phyloP scores from a whole-genome alignment of 192 early-diverging fungal genomes.

The Geranomyces michiganensis region DNA sequence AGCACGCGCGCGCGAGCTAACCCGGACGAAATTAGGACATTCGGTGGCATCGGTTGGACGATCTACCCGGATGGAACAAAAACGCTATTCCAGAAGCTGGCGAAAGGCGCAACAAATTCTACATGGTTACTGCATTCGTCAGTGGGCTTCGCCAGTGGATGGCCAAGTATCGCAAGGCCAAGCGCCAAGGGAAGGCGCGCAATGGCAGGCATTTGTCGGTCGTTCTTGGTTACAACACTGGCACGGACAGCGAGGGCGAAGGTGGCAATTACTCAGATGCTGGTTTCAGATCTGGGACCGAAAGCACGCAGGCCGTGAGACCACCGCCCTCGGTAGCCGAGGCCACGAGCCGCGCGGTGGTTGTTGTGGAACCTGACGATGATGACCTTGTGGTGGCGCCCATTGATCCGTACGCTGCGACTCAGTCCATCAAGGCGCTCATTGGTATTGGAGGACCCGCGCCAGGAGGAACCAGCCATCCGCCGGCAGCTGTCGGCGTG shows the following conservation, averaged over 20 bases:
- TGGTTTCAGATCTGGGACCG: slow-evolving; percentile 5
- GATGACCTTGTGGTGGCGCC: slow-evolving; percentile 26
- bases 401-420: slow-evolving; percentile 23
- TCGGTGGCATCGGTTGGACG: slow-evolving; percentile 48
- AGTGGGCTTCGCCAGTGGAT: slow-evolving; percentile 49
- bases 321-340: slow-evolving; percentile 10
- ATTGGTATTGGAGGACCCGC: slow-evolving; percentile 39
- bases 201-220: slow-evolving; percentile 23
- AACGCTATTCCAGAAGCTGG: slow-evolving; percentile 3
- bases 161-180: slow-evolving; percentile 37
- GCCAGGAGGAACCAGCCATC: background rate
- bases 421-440: slow-evolving; percentile 40
- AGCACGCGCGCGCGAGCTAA: no score
- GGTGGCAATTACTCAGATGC: slow-evolving; percentile 8
- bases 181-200: slow-evolving; percentile 36
- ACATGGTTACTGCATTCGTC: slow-evolving; percentile 55
- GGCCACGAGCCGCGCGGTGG: background rate
- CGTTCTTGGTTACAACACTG: slow-evolving; percentile 35
- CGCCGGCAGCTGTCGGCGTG: slow-evolving; percentile 11
- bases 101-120: slow-evolving; percentile 43
- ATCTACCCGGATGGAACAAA: slow-evolving; percentile 49
- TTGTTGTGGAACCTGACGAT: slow-evolving; percentile 8
- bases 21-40: slow-evolving; percentile 41
- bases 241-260: slow-evolving; percentile 34
- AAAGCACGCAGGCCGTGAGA: background rate